Evolutionary conservation across 495 filamentous ascomycete species (phyloP).

Genomic region (Neurospora intermedia): DNA sequence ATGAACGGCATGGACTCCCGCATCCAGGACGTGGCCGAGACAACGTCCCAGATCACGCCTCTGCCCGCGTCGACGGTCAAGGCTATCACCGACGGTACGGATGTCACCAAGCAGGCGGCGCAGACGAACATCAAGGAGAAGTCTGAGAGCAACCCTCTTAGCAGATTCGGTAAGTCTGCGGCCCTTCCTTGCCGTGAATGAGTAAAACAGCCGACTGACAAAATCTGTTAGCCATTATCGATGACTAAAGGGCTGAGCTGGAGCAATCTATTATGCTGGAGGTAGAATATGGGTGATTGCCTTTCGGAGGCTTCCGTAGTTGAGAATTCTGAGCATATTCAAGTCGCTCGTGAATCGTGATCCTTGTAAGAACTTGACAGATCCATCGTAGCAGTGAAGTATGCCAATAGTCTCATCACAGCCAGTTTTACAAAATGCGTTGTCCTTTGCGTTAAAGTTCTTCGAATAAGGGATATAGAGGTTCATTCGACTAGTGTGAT

Average conservation of each 20-base stretch:
- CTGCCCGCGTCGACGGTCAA: not conserved
- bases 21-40: not conserved
- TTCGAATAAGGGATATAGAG: no score
- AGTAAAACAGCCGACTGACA: not conserved
- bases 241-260: not conserved
- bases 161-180: not conserved
- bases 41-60: not conserved
- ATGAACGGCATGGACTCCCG: not conserved
- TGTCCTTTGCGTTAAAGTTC: no score
- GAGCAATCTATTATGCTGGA: not conserved
- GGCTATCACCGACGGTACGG: not conserved
- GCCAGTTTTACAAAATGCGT: no score
- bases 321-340: not conserved
- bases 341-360: no score
- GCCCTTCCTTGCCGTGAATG: not conserved
- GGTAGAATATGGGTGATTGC: not conserved
- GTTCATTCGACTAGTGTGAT: no score
- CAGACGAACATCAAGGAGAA: not conserved
- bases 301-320: not conserved
- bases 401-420: no score
- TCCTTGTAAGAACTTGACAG: no score
- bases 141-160: not conserved
- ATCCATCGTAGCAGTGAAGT: no score
- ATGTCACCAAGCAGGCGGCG: not conserved
- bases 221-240: not conserved